Evolutionary conservation across 2,329 filamentous ascomycete species (phyloP), one percentile per base, ranked within the genome.

Genomic region (Fusarium irregulare): DNA sequence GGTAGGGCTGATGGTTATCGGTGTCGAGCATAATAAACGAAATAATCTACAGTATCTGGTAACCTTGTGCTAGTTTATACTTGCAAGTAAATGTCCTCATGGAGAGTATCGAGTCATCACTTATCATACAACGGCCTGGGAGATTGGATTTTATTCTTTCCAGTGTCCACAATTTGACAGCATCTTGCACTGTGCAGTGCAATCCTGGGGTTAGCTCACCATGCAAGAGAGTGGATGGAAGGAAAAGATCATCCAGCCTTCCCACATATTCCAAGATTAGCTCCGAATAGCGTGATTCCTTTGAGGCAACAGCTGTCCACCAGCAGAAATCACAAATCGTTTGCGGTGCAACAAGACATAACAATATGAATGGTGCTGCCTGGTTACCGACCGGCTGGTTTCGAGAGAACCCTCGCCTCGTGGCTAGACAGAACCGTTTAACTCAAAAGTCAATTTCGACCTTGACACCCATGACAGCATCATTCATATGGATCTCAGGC

Each of bases 161-260:
- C 20, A 48, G 21, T 20, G n/a, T 45, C 28, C 13, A 34, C 30
- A 37, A 28, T 12, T 21, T 41, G 23, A 60, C 56, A 60, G 18
- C 18, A n/a, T 37, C 34, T 18, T 37, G 34, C 34, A 37, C 34
- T 37, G 34, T 37, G 34, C 34, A 37, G 18, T 37, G 18, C 18
- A n/a, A n/a, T 37, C 18, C 34, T 37, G 34, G 34, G 34, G 18
- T 37, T 25, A 25, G 23, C 48, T 37, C n/a, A 37, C 10, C 10
- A 37, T 37, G 34, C 34, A 37, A n/a, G 34, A 37, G 34, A 37
- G 34, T 37, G 34, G 34, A 37, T 30, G 37, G 12, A 44, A 14
- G 61, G 60, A 62, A 66, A 44, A 40, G 30, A 68, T 66, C 66
- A 57, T 25, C 65, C 30, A 12, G 32, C 32, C 23, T 64, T 58